phyloP scores from a whole-genome alignment of 2,329 filamentous ascomycete species.

The Penicillium sp. region DNA sequence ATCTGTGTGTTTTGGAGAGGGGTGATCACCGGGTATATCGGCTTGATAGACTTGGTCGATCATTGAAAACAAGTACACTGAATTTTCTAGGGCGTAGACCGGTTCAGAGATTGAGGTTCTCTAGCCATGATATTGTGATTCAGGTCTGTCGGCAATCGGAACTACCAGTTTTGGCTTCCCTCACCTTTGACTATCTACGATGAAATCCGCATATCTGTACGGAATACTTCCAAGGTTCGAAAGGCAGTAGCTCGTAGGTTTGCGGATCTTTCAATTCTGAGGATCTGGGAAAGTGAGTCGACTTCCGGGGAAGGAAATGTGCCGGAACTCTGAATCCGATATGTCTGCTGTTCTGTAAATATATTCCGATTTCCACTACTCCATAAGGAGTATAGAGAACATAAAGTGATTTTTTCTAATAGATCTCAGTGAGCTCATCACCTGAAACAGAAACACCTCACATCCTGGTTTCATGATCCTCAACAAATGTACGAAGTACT shows the following conservation, averaged over 20 bases:
- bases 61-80: not conserved
- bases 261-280: not conserved
- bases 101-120: not conserved
- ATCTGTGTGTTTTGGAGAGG: not conserved
- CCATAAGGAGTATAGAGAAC: too few relatives aligned
- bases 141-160: not conserved
- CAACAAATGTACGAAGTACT: not conserved
- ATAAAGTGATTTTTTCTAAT: not conserved
- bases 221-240: not conserved
- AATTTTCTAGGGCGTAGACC: not conserved
- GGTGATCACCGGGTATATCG: slow-evolving; percentile 15
- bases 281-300: slow-evolving; percentile 13
- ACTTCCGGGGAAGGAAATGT: not conserved
- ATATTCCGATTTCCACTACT: not conserved
- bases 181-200: not conserved
- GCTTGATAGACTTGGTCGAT: slow-evolving; percentile 12
- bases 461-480: not conserved
- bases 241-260: not conserved
- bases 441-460: slow-evolving; percentile 13
- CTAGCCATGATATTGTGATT: not conserved
- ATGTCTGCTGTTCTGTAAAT: not conserved
- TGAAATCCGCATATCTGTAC: not conserved
- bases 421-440: slow-evolving; percentile 1
- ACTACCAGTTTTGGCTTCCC: not conserved
- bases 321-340: slow-evolving; percentile 12